A percentile compares a stretch with the other conserved stretches of the same genome.
Evolutionary conservation across 495 filamentous ascomycete genomes (phyloP).

Genomic region (Penicillium atrosanguineum): DNA sequence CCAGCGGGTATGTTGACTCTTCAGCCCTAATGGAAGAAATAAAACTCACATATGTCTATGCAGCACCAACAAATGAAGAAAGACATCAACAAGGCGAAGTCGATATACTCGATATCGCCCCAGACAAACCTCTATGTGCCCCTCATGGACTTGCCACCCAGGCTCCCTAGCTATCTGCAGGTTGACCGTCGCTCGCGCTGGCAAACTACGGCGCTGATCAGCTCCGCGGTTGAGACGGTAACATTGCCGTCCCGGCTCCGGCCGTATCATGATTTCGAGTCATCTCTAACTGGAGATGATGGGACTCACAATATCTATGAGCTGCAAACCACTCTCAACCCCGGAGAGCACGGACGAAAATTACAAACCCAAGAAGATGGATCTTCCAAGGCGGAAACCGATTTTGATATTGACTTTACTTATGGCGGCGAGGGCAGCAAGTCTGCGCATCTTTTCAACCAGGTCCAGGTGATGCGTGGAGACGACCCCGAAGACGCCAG

Average conservation of each 20-base stretch:
- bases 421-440: conserved; percentile 39
- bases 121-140: conserved; percentile 79
- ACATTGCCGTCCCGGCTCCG: conserved; percentile 75
- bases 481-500: conserved; percentile 38
- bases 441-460: conserved; percentile 60
- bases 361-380: conserved; percentile 16
- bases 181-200: conserved; percentile 69
- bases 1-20: conserved; percentile 50
- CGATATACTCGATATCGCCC: conserved; percentile 62
- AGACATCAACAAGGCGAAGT: conserved; percentile 67
- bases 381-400: conserved; percentile 23
- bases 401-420: conserved; percentile 60
- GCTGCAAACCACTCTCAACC: conserved; percentile 54
- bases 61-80: conserved; percentile 47
- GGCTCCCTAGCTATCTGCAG: conserved; percentile 57
- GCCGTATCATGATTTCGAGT: conserved; percentile 59
- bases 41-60: background rate
- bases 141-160: conserved; percentile 57
- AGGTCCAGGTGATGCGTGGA: conserved; percentile 48
- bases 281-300: conserved; percentile 65
- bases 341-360: conserved; percentile 15
- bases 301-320: conserved; percentile 79
- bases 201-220: conserved; percentile 78
- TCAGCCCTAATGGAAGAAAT: background rate
- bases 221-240: conserved; percentile 73